A percentile compares a stretch with the other conserved stretches of the same genome.
Evolutionary conservation across 2,329 filamentous ascomycete genomes (phyloP).

Genomic region (Fusarium nygamai): DNA sequence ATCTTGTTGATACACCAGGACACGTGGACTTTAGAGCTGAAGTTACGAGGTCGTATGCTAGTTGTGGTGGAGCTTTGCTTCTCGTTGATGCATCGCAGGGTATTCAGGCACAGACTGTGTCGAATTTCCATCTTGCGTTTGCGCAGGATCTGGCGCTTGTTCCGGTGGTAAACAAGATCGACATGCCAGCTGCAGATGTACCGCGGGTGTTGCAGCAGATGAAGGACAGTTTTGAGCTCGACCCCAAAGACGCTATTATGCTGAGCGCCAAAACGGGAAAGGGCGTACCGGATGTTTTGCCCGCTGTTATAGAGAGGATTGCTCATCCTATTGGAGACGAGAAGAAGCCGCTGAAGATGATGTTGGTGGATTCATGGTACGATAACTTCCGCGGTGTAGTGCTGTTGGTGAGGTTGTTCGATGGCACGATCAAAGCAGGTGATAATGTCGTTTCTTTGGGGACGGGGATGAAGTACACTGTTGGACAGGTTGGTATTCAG

Average conservation of each 20-base stretch:
- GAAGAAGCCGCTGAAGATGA: constrained; percentile 77
- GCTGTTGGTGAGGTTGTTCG: constrained; percentile 89
- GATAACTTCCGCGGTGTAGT: constrained; percentile 95
- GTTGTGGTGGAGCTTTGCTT: constrained; percentile 90
- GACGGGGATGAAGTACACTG: constrained; percentile 88
- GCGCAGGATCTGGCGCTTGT: constrained; percentile 87
- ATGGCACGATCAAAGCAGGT: constrained; percentile 83
- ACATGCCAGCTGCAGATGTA: constrained; percentile 90
- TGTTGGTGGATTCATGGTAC: constrained; percentile 98
- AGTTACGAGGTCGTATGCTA: constrained; percentile 94
- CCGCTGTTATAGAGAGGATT: constrained; percentile 85
- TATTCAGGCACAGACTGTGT: constrained; percentile 96
- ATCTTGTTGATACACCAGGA: constrained; percentile 95
- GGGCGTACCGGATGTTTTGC: constrained; percentile 85
- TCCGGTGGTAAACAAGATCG: constrained; percentile 96
- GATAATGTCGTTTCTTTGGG: constrained; percentile 89
- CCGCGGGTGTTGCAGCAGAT: constrained; percentile 87
- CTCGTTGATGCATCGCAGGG: constrained; percentile 97
- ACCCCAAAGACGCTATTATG: constrained; percentile 73
- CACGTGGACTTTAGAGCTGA: constrained; percentile 98
- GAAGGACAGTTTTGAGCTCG: constrained; percentile 85
- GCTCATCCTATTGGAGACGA: constrained; percentile 81
- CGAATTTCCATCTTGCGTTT: constrained; percentile 98
- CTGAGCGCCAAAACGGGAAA: constrained; percentile 95
- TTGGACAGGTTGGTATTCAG: constrained; percentile 97